Conservation (phyloP, 371 early-diverging fungal species). For the Syncephalastrum racemosum region DNA sequence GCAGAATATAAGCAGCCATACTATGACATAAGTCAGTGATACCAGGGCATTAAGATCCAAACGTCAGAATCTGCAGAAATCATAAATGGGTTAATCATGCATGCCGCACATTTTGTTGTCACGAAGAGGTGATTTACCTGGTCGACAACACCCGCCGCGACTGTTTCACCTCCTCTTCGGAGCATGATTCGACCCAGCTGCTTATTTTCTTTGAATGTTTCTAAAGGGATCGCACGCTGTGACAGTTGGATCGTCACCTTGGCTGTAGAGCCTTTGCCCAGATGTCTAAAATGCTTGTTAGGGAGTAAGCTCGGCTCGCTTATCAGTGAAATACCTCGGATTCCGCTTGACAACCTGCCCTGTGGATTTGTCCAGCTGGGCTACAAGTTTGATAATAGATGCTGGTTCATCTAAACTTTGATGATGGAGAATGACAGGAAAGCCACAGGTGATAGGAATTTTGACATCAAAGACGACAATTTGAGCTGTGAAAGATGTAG, state of each 20-base stretch:
- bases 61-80: slow-evolving; percentile 41
- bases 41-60: slow-evolving; percentile 29
- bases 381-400: slow-evolving; percentile 66
- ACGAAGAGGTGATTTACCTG: slow-evolving; percentile 35
- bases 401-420: slow-evolving; percentile 82
- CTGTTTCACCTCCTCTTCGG: slow-evolving; percentile 80
- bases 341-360: slow-evolving; percentile 83
- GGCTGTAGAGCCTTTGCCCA: slow-evolving; percentile 81
- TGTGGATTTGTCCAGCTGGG: slow-evolving; percentile 78
- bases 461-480: slow-evolving; percentile 91
- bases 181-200: slow-evolving; percentile 90
- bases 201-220: slow-evolving; percentile 80
- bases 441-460: slow-evolving; percentile 91
- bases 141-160: slow-evolving; percentile 90
- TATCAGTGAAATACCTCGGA: slow-evolving; percentile 57
- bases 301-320: background rate
- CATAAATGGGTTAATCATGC: background rate
- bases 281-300: slow-evolving; percentile 40
- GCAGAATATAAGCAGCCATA: too few species aligned
- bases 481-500: slow-evolving; percentile 76
- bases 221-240: slow-evolving; percentile 79
- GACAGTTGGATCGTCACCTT: slow-evolving; percentile 75
- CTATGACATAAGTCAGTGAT: too few species aligned
- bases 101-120: background rate
- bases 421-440: slow-evolving; percentile 80